Evolutionary conservation across 495 filamentous ascomycete genomes (phyloP).

Genomic region (Talaromyces ruber): DNA sequence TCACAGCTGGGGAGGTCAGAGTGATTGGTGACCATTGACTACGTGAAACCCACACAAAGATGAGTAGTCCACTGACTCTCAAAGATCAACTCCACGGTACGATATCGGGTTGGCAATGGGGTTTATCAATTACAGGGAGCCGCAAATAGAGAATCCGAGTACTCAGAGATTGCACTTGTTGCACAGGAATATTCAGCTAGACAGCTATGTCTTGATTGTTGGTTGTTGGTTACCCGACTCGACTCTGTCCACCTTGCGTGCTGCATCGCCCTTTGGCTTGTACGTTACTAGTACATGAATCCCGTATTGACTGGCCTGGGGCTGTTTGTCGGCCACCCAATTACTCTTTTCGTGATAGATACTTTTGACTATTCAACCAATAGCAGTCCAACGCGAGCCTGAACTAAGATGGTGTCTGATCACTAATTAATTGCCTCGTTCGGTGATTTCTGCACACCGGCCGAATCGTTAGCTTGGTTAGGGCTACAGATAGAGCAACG

Average conservation of each 20-base stretch:
- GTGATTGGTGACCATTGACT: neutral
- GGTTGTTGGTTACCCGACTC: neutral
- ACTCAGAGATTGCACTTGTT: neutral
- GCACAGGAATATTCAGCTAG: neutral
- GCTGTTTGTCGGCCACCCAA: neutral
- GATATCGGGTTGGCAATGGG: neutral
- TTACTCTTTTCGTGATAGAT: neutral
- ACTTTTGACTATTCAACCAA: neutral
- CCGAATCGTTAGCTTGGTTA: neutral
- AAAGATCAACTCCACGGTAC: neutral
- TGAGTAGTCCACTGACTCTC: neutral
- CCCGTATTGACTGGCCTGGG: neutral
- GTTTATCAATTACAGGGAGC: neutral
- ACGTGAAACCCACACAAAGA: neutral
- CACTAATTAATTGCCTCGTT: neutral
- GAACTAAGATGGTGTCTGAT: neutral
- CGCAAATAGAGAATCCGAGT: neutral
- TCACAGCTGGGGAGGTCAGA: neutral
- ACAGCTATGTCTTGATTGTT: neutral
- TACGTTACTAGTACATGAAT: neutral
- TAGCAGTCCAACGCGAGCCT: neutral
- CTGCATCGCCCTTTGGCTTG: neutral
- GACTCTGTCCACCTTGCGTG: neutral
- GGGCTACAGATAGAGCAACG: neutral
- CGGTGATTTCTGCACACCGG: too few relatives aligned